Conservation (phyloP, 2,329 filamentous ascomycete species). For the Torrubiellomyces zombiae region DNA sequence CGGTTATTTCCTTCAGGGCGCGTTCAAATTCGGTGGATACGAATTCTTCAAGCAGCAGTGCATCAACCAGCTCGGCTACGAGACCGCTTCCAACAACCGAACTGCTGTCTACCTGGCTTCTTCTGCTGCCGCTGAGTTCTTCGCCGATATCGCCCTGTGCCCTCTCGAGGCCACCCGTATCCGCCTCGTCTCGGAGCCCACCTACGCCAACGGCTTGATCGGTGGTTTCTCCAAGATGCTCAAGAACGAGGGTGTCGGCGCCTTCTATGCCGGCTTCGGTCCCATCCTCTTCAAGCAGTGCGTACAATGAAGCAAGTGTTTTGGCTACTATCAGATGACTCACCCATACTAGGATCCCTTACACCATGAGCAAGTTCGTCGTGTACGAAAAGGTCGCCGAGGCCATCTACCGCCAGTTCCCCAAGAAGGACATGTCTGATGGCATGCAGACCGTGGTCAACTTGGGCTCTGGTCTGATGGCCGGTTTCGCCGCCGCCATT, state of each 20-base stretch:
- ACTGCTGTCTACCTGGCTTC: constrained; percentile 67
- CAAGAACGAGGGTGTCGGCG: constrained; percentile 65
- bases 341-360: constrained; percentile 48
- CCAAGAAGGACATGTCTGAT: constrained; percentile 54
- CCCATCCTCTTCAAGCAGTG: constrained; percentile 53
- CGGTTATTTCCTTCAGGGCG: constrained; percentile 88
- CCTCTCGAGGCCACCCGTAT: constrained; percentile 88
- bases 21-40: constrained; percentile 88
- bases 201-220: constrained; percentile 65
- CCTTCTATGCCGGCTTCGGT: constrained; percentile 85
- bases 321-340: background rate
- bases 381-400: constrained; percentile 82
- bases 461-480: constrained; percentile 39
- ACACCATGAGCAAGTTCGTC: constrained; percentile 93
- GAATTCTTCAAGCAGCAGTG: constrained; percentile 92
- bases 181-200: constrained; percentile 77
- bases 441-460: constrained; percentile 64
- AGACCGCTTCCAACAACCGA: constrained; percentile 62
- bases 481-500: constrained; percentile 68
- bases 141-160: constrained; percentile 71
- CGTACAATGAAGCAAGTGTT: constrained; percentile 7
- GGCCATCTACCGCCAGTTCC: constrained; percentile 47
- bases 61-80: constrained; percentile 65
- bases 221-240: constrained; percentile 70
- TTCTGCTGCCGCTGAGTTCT: constrained; percentile 48